These are phyloP conservation scores for Tephrocybe sp. DNA, from an alignment of 768 basidiomycete species.

Conservation along the genomic window DNA sequence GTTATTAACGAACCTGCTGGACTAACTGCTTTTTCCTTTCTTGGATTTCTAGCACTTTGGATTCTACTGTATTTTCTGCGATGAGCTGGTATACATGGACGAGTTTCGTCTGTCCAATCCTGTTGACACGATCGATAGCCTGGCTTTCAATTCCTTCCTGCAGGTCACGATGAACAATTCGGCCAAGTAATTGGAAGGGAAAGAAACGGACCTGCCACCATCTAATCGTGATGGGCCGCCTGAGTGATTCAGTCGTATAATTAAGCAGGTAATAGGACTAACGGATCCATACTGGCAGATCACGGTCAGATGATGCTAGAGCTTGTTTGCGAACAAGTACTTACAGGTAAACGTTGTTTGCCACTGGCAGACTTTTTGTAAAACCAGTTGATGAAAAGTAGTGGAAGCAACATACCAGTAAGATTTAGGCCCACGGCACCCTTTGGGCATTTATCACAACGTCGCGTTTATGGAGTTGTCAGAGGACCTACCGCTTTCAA, in stretches of 20 bases:
- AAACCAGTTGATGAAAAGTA: no score
- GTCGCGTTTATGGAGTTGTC: background rate
- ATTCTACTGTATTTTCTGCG: conserved; percentile 86
- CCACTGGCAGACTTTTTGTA: no score
- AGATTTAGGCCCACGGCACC: conserved; percentile 87
- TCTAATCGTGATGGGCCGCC: conserved; percentile 41
- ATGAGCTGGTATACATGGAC: conserved; percentile 91
- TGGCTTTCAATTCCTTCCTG: conserved; percentile 84
- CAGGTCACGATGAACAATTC: no score
- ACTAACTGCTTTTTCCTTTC: conserved; percentile 81
- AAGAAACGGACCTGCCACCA: conserved; percentile 66
- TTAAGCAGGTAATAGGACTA: no score
- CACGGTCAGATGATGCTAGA: conserved; percentile 5
- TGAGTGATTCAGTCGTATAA: no score
- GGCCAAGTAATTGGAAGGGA: background rate
- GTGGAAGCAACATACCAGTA: conserved; percentile 42
- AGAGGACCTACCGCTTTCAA: conserved; percentile 61
- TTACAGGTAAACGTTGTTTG: conserved; percentile 83
- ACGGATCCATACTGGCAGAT: conserved; percentile 76
- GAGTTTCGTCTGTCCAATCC: conserved; percentile 81
- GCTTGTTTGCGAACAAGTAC: background rate
- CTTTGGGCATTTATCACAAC: conserved; percentile 21
- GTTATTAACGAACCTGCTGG: conserved; percentile 56
- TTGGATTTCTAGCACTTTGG: conserved; percentile 87
- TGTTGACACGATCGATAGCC: conserved; percentile 79